Conservation (phyloP, 768 basidiomycete species). For the Rickenella mellea region DNA sequence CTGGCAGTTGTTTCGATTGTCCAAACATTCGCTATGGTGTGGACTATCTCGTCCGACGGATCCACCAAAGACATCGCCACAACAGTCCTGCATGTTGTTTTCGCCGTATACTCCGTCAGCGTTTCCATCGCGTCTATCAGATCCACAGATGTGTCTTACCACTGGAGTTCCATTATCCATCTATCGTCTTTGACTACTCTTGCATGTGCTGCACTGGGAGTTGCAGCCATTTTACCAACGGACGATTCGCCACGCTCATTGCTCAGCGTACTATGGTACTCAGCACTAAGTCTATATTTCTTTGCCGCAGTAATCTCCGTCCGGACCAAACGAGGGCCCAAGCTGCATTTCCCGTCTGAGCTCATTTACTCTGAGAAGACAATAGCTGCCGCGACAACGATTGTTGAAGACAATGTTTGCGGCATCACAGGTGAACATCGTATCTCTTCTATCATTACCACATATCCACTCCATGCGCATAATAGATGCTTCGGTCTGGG, state of each 20-base stretch:
- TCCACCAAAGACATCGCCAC: conserved; percentile 22
- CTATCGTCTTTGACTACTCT: conserved; percentile 45
- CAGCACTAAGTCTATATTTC: conserved; percentile 39
- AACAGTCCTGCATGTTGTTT: conserved; percentile 36
- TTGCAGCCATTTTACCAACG: conserved; percentile 57
- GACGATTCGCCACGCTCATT: conserved; percentile 22
- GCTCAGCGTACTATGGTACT: conserved; percentile 40
- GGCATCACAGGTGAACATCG: too few species aligned
- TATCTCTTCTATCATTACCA: too few species aligned
- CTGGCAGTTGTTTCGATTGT: conserved; percentile 38
- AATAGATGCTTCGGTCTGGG: conserved; percentile 51
- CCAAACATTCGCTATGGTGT: conserved; percentile 47
- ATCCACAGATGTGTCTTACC: conserved; percentile 26
- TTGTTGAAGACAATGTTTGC: conserved; percentile 67
- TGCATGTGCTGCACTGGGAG: conserved; percentile 33
- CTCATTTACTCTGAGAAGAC: conserved; percentile 69
- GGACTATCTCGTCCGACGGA: conserved; percentile 27
- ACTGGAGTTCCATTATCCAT: conserved; percentile 40
- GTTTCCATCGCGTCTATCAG: conserved; percentile 42
- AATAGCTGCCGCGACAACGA: conserved; percentile 47
- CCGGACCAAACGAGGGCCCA: conserved; percentile 62
- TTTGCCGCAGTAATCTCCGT: conserved; percentile 32
- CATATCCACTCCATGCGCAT: too few species aligned
- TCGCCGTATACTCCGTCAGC: conserved; percentile 50
- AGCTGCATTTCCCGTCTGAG: conserved; percentile 64